phyloP scores from a whole-genome alignment of 345 rosid genomes.

The Eucalyptus polyanthemos region DNA sequence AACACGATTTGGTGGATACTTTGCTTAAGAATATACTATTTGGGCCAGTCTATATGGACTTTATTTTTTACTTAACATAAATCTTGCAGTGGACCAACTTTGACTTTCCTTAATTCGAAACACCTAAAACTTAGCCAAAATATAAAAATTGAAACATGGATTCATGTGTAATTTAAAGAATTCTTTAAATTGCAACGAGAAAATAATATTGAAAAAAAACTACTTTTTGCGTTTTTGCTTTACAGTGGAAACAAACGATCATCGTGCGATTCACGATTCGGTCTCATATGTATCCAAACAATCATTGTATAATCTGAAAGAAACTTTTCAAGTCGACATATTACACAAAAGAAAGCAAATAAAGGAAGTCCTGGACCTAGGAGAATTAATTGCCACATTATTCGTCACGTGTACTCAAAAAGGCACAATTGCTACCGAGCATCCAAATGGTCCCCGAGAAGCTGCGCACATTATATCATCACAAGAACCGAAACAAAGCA shows the following conservation, averaged over 20 bases:
- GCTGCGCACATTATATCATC: neutral
- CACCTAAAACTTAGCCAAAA: neutral
- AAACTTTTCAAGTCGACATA: neutral
- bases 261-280: neutral
- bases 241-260: neutral
- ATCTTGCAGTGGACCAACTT: neutral
- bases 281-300: neutral
- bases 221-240: neutral
- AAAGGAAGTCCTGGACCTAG: neutral
- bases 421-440: neutral
- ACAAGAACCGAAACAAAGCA: neutral
- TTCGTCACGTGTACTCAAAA: neutral
- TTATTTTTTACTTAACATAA: neutral
- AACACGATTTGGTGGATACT: neutral
- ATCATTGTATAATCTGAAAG: neutral
- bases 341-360: neutral
- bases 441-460: neutral
- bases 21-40: neutral
- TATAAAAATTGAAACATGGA: too few species aligned
- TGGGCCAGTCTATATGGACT: neutral
- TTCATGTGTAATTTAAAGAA: too few species aligned
- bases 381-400: neutral
- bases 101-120: too few species aligned
- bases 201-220: too few species aligned
- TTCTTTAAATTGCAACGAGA: neutral